Percentiles rank a stretch among this genome's conserved stretches.
Conservation (phyloP, 352 stramenopile genomes). For the Phytophthora citrophthora region DNA sequence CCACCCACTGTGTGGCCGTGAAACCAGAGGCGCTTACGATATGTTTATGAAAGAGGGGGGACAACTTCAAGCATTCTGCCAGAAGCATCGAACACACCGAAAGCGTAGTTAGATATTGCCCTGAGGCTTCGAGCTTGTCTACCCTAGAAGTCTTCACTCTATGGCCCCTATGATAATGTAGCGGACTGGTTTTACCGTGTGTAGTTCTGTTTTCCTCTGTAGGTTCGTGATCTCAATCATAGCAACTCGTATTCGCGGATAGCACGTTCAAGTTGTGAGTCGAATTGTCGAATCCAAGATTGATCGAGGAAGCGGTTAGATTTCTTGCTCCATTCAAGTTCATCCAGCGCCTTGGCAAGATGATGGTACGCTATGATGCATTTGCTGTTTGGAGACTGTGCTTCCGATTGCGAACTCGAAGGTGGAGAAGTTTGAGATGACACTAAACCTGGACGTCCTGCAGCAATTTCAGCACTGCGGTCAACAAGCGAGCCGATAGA, state of each 20-base stretch:
- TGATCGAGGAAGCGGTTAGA: slow-evolving; percentile 82
- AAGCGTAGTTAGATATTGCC: slow-evolving; percentile 46
- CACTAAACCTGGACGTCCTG: background rate
- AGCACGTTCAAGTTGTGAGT: slow-evolving; percentile 78
- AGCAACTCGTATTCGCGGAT: slow-evolving; percentile 76
- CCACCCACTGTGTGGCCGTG: slow-evolving; percentile 84
- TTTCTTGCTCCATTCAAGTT: slow-evolving; percentile 72
- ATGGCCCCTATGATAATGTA: slow-evolving; percentile 45
- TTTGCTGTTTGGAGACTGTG: slow-evolving; percentile 12
- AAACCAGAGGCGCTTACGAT: slow-evolving; percentile 81
- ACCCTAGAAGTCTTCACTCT: slow-evolving; percentile 41
- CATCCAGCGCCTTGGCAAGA: slow-evolving; percentile 57
- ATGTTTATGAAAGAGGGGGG: slow-evolving; percentile 92
- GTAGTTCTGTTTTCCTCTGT: slow-evolving; percentile 8
- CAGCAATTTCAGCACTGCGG: slow-evolving; percentile 24
- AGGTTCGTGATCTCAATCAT: slow-evolving; percentile 23
- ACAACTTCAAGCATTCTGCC: slow-evolving; percentile 82
- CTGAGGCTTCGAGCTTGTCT: slow-evolving; percentile 29
- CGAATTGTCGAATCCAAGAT: slow-evolving; percentile 82
- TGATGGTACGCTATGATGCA: slow-evolving; percentile 52
- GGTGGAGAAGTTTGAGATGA: slow-evolving; percentile 1
- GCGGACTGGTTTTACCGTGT: slow-evolving; percentile 30
- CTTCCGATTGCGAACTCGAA: slow-evolving; percentile 13
- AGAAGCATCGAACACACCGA: slow-evolving; percentile 70
- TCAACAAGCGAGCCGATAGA: slow-evolving; percentile 61